These are phyloP conservation scores for Auriscalpium vulgare DNA, from an alignment of 768 basidiomycete species.

Conservation along the genomic window DNA sequence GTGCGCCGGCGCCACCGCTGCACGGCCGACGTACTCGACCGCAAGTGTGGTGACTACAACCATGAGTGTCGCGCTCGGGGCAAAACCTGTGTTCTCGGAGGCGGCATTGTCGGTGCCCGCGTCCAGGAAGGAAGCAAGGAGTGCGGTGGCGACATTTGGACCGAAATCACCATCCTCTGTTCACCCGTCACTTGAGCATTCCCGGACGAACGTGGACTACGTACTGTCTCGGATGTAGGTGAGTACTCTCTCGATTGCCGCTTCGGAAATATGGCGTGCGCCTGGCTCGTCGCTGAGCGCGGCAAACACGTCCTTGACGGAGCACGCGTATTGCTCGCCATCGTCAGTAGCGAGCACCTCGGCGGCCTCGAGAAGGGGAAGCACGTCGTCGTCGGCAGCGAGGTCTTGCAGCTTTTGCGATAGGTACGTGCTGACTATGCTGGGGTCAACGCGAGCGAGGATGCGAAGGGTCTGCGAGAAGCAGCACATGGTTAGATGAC, in stretches of 20 bases:
- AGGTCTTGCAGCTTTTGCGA: constrained; percentile 31
- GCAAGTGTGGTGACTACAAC: constrained; percentile 62
- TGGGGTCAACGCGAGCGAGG: constrained; percentile 47
- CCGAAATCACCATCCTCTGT: neutral
- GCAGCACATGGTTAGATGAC: neutral
- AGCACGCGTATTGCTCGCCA: constrained; percentile 50
- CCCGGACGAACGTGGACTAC: constrained; percentile 10
- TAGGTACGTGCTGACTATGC: constrained; percentile 51
- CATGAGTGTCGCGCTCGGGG: constrained; percentile 47
- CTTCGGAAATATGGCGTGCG: constrained; percentile 41
- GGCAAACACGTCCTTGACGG: constrained; percentile 35
- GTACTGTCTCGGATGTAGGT: constrained; percentile 42
- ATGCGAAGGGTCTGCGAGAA: constrained; percentile 48
- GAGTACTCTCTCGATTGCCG: constrained; percentile 49
- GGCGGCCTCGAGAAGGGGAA: constrained; percentile 48
- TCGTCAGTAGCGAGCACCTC: constrained; percentile 39
- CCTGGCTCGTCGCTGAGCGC: constrained; percentile 28
- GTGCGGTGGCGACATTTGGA: constrained; percentile 28
- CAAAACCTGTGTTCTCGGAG: constrained; percentile 10
- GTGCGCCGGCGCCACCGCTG: constrained; percentile 41
- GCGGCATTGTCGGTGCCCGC: constrained; percentile 6
- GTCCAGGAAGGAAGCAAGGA: constrained; percentile 11
- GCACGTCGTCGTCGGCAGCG: constrained; percentile 29
- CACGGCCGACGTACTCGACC: constrained; percentile 48
- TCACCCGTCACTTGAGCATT: too few species aligned